Base-by-base conservation (phyloP, 2,329 filamentous ascomycete species). In the Apiospora koreana region DNA sequence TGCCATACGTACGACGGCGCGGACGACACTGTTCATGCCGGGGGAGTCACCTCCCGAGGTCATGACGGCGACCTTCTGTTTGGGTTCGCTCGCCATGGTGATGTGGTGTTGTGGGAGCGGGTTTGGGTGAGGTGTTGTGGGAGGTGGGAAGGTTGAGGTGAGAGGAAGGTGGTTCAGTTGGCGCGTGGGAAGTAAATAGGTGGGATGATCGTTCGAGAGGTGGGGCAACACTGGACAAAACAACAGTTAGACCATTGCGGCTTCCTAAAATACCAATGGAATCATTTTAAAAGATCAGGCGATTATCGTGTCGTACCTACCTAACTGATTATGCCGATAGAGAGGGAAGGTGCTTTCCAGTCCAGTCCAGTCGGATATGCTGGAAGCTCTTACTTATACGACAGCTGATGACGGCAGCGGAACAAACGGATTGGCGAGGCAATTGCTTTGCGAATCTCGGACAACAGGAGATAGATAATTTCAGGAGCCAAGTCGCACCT, bases 1-100 rank as follows among this genome's bases (percentile, higher is more conserved):
- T 67, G 94, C 90, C 88, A 94, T 97, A 75, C 96, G 93, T 71
- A 99, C 93, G 38, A 97, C 93, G 67, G 95, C 94, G 72, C 95
- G 90, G 46, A 98, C 94, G 45, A 93, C 93, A 72, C 91, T 94
- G 82, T 96, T 97, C 95, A 98, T 98, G 80, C 95, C 95, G 2
- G 94, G 95, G 74, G 94, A 94, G 86, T 98, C 95, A 78, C 95
- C 95, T 79, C 95, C 95, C 75, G 93, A 97, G 78, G 95, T 98
- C 92, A 98, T 94, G 81, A 98, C 91, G 74, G 92, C 95, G 80
- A 98, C 95, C 82, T 89, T 89, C 82, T 90, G 89, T 78, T 85
- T 88, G 70, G 81, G 79, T 62, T 82, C 70, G 42, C 54, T 25
- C 69, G 76, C 81, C 86, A 87, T 86, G 68, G 71, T 79, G 73